These are phyloP conservation scores for Lagenidium giganteum DNA, from an alignment of 352 stramenopile species.

Conservation along the genomic window DNA sequence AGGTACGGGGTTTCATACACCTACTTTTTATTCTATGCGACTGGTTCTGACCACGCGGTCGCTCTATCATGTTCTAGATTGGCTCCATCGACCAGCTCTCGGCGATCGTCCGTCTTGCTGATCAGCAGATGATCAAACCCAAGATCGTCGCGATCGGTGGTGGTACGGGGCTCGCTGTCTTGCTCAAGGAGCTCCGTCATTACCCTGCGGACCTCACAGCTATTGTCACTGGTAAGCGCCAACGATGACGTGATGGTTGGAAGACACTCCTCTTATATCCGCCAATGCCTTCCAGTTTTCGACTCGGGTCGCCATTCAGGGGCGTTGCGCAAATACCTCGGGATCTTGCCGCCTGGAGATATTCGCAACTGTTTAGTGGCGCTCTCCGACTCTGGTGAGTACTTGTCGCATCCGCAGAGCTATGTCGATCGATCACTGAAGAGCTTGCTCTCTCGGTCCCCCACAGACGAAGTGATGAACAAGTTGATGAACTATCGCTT, in stretches of 20 bases:
- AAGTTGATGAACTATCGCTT: conserved; percentile 89
- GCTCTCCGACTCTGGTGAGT: conserved; percentile 70
- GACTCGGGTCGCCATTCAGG: conserved; percentile 81
- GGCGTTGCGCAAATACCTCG: conserved; percentile 74
- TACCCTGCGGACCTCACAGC: conserved; percentile 84
- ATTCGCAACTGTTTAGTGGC: conserved; percentile 86
- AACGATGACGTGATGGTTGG: neutral
- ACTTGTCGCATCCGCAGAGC: too few relatives aligned
- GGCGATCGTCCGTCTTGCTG: conserved; percentile 65
- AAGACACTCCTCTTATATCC: neutral
- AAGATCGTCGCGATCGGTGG: conserved; percentile 84
- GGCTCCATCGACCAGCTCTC: conserved; percentile 71
- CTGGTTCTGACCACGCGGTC: neutral
- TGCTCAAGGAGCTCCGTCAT: conserved; percentile 80
- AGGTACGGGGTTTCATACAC: conserved; percentile 26
- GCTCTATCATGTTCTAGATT: conserved; percentile 33
- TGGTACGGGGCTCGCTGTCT: conserved; percentile 71
- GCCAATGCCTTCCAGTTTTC: conserved; percentile 38
- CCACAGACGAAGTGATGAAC: conserved; percentile 72
- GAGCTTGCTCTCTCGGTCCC: neutral
- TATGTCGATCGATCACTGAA: too few relatives aligned
- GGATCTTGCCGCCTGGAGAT: conserved; percentile 76
- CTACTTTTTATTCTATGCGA: neutral
- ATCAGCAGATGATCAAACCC: conserved; percentile 73
- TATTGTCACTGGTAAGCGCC: conserved; percentile 59